Percentiles rank a stretch among this genome's conserved stretches.
These are phyloP conservation scores for Diaporthe vaccinii DNA, from an alignment of 2,329 filamentous ascomycete genomes.

Conservation along the genomic window DNA sequence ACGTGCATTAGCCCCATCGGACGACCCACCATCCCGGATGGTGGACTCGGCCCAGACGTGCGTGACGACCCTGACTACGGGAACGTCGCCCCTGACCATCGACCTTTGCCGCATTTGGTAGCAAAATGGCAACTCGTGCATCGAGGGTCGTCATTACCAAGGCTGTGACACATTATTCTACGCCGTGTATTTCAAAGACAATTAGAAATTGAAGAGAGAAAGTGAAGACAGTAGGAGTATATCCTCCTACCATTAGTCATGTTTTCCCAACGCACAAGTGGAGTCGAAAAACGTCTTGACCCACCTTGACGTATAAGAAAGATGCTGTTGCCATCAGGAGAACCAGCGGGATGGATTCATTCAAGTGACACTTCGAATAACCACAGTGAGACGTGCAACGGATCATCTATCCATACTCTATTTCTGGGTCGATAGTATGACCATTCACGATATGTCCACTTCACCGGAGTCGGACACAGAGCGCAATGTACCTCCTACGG, in stretches of 20 bases:
- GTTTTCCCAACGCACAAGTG: not conserved
- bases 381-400: not conserved
- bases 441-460: not conserved
- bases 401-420: not conserved
- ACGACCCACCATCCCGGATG: constrained; percentile 14
- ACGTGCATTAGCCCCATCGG: constrained; percentile 42
- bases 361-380: not conserved
- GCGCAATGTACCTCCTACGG: not conserved
- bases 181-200: constrained; percentile 11
- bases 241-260: not conserved
- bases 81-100: not conserved
- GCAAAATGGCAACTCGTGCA: constrained; percentile 35
- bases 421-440: not conserved
- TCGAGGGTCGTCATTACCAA: not conserved
- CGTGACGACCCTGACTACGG: constrained; percentile 1
- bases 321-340: constrained; percentile 1
- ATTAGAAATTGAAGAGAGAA: not conserved
- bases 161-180: not conserved
- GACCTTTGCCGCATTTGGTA: constrained; percentile 27
- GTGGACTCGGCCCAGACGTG: not conserved
- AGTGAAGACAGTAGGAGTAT: not conserved
- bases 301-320: constrained; percentile 29
- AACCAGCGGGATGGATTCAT: not conserved
- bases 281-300: not conserved
- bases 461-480: not conserved